Percentiles rank a stretch among this genome's conserved stretches.
Evolutionary conservation across 257 asterid genomes (phyloP).

Genomic region (Marsdenia floribunda): DNA sequence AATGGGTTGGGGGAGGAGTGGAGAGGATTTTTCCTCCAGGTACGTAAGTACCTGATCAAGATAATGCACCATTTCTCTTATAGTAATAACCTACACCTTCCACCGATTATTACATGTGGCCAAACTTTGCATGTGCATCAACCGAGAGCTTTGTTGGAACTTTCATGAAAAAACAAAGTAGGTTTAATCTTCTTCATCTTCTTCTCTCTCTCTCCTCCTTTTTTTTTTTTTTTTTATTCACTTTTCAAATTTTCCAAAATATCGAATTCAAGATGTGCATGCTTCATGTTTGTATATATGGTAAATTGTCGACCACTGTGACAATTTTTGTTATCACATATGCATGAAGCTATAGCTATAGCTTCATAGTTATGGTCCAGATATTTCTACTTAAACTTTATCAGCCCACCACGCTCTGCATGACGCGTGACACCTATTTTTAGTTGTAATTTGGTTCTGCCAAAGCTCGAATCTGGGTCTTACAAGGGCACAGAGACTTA

Average conservation of each 20-base stretch:
- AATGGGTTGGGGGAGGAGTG: background rate
- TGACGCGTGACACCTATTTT: too few species aligned
- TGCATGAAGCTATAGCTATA: too few species aligned
- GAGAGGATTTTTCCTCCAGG: background rate
- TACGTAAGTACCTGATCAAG: background rate
- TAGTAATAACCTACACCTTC: background rate
- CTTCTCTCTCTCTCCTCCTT: background rate
- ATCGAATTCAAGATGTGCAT: background rate
- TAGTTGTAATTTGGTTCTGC: too few species aligned
- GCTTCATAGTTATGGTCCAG: too few species aligned
- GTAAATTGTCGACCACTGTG: too few species aligned
- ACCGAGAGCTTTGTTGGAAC: background rate
- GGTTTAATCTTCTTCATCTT: background rate
- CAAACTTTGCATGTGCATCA: slow-evolving; percentile 22
- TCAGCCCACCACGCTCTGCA: too few species aligned
- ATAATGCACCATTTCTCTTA: background rate
- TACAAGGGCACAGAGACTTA: too few species aligned
- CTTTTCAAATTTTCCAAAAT: background rate
- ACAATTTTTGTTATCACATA: too few species aligned
- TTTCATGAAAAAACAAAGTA: background rate
- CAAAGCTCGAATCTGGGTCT: too few species aligned
- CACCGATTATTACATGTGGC: slow-evolving; percentile 16
- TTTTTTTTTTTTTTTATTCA: background rate
- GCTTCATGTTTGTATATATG: background rate
- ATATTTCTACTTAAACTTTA: too few species aligned